phyloP scores from a whole-genome alignment of 1,284 basidiomycete species.

The Ganoderma boninense region DNA sequence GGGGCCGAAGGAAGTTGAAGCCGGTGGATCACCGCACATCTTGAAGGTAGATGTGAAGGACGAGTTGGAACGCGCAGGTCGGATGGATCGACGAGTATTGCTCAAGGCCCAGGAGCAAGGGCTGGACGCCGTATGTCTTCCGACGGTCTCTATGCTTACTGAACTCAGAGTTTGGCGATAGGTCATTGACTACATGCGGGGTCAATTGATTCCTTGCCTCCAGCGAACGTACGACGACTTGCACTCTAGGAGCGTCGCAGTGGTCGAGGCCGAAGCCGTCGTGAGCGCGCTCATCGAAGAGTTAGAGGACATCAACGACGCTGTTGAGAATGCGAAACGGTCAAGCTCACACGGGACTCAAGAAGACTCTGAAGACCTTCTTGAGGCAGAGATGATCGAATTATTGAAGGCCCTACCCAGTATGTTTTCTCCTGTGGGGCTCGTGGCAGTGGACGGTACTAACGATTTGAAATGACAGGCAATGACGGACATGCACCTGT shows the following conservation, averaged over 20 bases:
- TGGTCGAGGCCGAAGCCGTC: constrained; percentile 35
- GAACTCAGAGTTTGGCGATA: background rate
- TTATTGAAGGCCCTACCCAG: constrained; percentile 30
- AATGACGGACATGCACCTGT: constrained; percentile 28
- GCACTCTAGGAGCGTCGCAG: background rate
- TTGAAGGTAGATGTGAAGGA: constrained; percentile 24
- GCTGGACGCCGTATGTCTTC: constrained; percentile 31
- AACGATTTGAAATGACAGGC: background rate
- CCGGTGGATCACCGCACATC: too few species aligned
- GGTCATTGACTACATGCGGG: constrained; percentile 26
- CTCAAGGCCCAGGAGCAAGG: constrained; percentile 31
- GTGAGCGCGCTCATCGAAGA: constrained; percentile 40
- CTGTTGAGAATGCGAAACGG: constrained; percentile 28
- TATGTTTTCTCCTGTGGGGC: constrained; percentile 10
- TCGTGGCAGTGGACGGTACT: background rate
- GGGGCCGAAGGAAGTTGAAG: background rate
- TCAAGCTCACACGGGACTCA: too few species aligned
- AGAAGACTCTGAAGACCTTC: background rate
- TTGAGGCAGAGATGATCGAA: constrained; percentile 24
- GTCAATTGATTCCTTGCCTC: constrained; percentile 26
- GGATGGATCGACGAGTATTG: constrained; percentile 33
- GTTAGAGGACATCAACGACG: constrained; percentile 39
- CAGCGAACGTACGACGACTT: constrained; percentile 22
- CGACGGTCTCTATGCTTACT: background rate
- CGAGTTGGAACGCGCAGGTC: constrained; percentile 35